A percentile compares a stretch with the other conserved stretches of the same genome.
Evolutionary conservation across 108 stramenopile genomes (phyloP).

Genomic region (Cyclostephanos tholiformis): DNA sequence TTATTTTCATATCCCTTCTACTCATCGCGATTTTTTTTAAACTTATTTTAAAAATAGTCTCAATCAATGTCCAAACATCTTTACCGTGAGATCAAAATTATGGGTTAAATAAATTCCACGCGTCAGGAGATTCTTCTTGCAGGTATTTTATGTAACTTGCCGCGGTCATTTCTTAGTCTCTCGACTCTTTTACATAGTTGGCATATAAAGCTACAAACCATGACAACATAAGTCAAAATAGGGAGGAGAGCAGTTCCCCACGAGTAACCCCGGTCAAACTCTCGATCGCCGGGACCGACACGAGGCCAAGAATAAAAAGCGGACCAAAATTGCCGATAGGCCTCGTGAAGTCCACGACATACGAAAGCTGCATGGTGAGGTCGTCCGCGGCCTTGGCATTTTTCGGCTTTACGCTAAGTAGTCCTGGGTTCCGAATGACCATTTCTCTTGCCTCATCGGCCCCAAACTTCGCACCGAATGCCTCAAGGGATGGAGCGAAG

Average conservation of each 20-base stretch:
- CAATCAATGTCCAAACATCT: too few relatives aligned
- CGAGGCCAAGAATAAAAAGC: slow-evolving; percentile 44
- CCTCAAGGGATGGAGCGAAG: slow-evolving; percentile 63
- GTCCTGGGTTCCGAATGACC: slow-evolving; percentile 82
- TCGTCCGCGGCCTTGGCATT: slow-evolving; percentile 56
- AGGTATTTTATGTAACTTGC: too few relatives aligned
- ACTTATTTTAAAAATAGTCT: too few relatives aligned
- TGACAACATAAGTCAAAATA: neutral
- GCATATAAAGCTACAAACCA: neutral
- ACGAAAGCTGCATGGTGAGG: slow-evolving; percentile 74
- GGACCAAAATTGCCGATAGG: slow-evolving; percentile 62
- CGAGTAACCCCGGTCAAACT: slow-evolving; percentile 48
- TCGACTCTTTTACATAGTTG: neutral
- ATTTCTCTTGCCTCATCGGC: slow-evolving; percentile 80
- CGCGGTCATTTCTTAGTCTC: neutral
- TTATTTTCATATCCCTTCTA: too few relatives aligned
- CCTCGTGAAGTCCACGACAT: slow-evolving; percentile 70
- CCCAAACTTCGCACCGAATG: slow-evolving; percentile 75
- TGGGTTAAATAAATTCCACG: too few relatives aligned
- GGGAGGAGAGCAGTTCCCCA: slow-evolving; percentile 34
- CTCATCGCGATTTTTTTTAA: too few relatives aligned
- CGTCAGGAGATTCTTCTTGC: too few relatives aligned
- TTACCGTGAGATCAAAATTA: too few relatives aligned
- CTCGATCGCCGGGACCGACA: slow-evolving; percentile 67
- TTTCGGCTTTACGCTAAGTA: slow-evolving; percentile 73